phyloP scores from a whole-genome alignment of 2,329 filamentous ascomycete species.

The Cladosporium sp. region DNA sequence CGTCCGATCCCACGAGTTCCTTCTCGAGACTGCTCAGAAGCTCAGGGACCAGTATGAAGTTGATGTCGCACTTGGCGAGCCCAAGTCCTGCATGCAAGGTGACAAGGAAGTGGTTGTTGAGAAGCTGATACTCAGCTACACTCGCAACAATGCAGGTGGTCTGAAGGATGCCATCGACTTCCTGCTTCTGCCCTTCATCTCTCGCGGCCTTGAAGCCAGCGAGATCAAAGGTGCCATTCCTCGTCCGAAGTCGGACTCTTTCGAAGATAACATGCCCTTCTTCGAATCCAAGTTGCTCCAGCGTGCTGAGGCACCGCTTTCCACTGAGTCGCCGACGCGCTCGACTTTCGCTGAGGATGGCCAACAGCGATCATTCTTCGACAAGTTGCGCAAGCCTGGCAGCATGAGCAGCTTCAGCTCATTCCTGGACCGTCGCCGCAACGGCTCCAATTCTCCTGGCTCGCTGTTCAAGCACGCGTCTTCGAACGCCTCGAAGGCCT shows the following conservation, averaged over 20 bases:
- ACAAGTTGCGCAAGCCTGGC: slow-evolving; percentile 88
- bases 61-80: slow-evolving; percentile 66
- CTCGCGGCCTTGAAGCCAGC: slow-evolving; percentile 80
- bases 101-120: slow-evolving; percentile 40
- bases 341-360: slow-evolving; percentile 79
- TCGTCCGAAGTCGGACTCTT: slow-evolving; percentile 97
- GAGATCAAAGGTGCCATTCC: slow-evolving; percentile 92
- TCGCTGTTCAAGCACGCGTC: slow-evolving; percentile 81
- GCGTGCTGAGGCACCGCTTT: slow-evolving; percentile 72
- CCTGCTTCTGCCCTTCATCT: slow-evolving; percentile 77
- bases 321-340: slow-evolving; percentile 85
- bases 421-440: slow-evolving; percentile 94
- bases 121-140: slow-evolving; percentile 60
- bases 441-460: slow-evolving; percentile 70
- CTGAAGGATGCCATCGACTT: slow-evolving; percentile 96
- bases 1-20: slow-evolving; percentile 76
- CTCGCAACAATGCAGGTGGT: slow-evolving; percentile 92
- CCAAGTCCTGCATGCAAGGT: slow-evolving; percentile 40
- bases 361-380: slow-evolving; percentile 79
- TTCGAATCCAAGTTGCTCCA: slow-evolving; percentile 97
- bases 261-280: slow-evolving; percentile 93
- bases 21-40: slow-evolving; percentile 73
- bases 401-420: slow-evolving; percentile 93
- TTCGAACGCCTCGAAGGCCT: slow-evolving; percentile 90
- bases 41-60: slow-evolving; percentile 90